A percentile compares a stretch with the other conserved stretches of the same genome.
Conservation (phyloP, 2,329 filamentous ascomycete genomes). For the Fusarium sp. region DNA sequence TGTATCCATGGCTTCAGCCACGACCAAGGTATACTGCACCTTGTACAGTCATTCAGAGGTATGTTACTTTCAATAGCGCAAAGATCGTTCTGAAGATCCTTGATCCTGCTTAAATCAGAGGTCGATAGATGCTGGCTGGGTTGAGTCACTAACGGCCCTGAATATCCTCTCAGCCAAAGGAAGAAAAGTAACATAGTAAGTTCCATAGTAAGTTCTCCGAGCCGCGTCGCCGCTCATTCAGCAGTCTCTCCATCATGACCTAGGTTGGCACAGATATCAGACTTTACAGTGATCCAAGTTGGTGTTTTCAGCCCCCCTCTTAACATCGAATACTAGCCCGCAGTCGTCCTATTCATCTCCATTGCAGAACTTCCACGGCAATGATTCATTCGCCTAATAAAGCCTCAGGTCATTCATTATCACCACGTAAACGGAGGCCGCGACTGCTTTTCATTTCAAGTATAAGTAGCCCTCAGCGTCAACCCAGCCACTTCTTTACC, state of each 20-base stretch:
- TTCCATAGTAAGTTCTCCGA: background rate
- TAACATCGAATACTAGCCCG: background rate
- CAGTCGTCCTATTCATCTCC: background rate
- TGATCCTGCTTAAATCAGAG: no score
- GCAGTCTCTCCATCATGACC: background rate
- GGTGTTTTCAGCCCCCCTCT: background rate
- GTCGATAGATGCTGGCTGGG: no score
- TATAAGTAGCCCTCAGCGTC: background rate
- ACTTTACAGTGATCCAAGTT: background rate
- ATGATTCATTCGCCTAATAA: background rate
- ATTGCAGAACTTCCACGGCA: background rate
- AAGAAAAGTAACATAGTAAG: background rate
- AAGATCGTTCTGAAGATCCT: no score
- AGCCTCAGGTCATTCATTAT: no score
- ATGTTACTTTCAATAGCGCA: no score
- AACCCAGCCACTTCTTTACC: background rate
- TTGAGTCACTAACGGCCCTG: no score
- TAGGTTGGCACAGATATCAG: background rate
- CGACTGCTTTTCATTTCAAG: background rate
- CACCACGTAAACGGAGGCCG: background rate
- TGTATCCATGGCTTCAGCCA: background rate
- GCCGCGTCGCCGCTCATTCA: accelerated
- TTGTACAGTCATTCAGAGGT: no score
- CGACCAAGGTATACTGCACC: no score
- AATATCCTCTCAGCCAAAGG: no score